Conservation (phyloP, 495 filamentous ascomycete genomes). For the Elaphomyces granulatus region DNA sequence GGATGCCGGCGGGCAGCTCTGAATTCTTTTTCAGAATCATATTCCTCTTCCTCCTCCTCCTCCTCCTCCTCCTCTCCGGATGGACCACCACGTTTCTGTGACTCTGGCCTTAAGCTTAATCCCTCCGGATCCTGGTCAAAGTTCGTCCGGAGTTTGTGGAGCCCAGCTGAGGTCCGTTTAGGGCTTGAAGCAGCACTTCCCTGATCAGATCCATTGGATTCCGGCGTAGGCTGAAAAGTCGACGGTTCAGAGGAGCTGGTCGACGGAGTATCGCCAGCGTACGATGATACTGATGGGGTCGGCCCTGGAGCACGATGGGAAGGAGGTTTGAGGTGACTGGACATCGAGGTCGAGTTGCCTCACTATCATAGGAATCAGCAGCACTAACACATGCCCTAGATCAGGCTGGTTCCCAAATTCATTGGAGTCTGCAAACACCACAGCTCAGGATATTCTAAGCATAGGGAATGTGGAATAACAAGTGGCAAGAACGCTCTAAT, state of each 20-base stretch:
- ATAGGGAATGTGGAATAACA: too few species aligned
- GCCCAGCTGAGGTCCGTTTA: conserved; percentile 9
- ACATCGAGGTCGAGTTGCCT: background rate
- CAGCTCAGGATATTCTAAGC: too few species aligned
- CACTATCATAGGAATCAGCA: too few species aligned
- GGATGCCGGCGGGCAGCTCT: conserved; percentile 9
- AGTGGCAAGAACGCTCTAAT: too few species aligned
- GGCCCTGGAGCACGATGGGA: background rate
- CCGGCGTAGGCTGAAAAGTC: conserved; percentile 22
- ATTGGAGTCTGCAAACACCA: too few species aligned
- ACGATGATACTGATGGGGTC: conserved; percentile 8
- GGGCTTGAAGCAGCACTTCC: conserved; percentile 6
- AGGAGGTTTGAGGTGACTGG: background rate
- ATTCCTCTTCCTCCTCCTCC: conserved; percentile 14
- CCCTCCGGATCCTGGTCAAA: conserved; percentile 11
- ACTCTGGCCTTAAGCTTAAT: background rate
- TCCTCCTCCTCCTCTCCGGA: conserved; percentile 8
- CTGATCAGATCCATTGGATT: conserved; percentile 22
- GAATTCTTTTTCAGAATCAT: conserved; percentile 21
- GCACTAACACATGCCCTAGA: too few species aligned
- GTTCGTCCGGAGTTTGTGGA: conserved; percentile 25
- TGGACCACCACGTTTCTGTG: too few species aligned
- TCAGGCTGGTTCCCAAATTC: too few species aligned
- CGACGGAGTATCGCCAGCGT: conserved; percentile 16
- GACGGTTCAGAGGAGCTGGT: conserved; percentile 17